These are phyloP conservation scores for Mortierella alpina DNA, from an alignment of 192 early-diverging fungal genomes.

Conservation along the genomic window DNA sequence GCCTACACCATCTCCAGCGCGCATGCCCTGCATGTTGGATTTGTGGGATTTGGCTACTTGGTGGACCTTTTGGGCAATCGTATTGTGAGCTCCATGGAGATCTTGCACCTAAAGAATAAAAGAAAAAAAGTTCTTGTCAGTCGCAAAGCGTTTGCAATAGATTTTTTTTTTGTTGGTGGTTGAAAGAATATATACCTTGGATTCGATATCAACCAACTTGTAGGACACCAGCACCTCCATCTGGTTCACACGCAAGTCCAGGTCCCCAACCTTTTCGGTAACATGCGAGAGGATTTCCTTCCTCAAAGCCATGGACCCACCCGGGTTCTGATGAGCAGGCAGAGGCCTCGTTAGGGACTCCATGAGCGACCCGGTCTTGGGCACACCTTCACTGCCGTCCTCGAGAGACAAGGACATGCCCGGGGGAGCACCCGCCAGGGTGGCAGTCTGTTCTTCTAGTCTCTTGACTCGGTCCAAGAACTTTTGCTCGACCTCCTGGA, in stretches of 20 bases:
- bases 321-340: conserved; percentile 35
- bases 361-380: conserved; percentile 39
- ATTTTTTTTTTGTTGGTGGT: conserved; percentile 2
- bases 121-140: background rate
- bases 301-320: conserved; percentile 39
- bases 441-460: conserved; percentile 35
- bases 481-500: conserved; percentile 53
- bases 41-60: conserved; percentile 50
- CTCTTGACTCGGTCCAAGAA: conserved; percentile 44
- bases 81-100: conserved; percentile 52
- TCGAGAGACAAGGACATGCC: background rate
- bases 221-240: conserved; percentile 52
- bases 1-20: conserved; percentile 39
- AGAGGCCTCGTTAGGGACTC: conserved; percentile 32
- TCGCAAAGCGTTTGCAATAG: background rate
- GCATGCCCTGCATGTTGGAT: conserved; percentile 47
- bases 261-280: conserved; percentile 49
- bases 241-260: conserved; percentile 49
- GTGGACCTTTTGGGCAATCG: conserved; percentile 51
- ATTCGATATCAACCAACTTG: conserved; percentile 52
- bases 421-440: conserved; percentile 24
- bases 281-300: conserved; percentile 50
- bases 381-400: background rate
- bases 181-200: conserved; percentile 22
- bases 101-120: conserved; percentile 27